Evolutionary conservation across 257 asterid genomes (phyloP).

Genomic region (Solanum megistacrolobum): DNA sequence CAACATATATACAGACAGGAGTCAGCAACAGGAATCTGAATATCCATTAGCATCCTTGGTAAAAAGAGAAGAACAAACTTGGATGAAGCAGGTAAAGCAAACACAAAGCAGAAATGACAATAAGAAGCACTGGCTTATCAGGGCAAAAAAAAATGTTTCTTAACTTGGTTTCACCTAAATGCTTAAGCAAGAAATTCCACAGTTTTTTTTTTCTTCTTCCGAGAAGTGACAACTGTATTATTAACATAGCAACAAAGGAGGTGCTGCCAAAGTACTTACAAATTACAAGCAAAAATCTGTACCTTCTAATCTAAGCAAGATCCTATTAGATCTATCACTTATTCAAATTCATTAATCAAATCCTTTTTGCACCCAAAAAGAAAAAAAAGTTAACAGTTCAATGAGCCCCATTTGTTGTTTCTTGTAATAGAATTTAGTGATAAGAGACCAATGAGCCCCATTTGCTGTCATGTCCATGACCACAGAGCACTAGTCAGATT

Average conservation of each 20-base stretch:
- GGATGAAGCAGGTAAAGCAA: background rate
- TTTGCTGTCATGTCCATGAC: background rate
- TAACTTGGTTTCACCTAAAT: background rate
- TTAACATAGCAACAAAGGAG: background rate
- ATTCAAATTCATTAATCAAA: background rate
- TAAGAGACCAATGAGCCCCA: background rate
- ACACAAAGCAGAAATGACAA: conserved; percentile 3
- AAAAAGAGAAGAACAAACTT: background rate
- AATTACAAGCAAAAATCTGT: background rate
- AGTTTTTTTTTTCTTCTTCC: background rate
- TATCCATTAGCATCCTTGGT: background rate
- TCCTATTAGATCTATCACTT: background rate
- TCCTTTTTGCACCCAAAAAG: background rate
- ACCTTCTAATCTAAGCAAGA: background rate
- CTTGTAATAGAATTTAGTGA: background rate
- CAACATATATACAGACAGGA: conserved; percentile 1
- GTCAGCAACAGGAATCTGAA: background rate
- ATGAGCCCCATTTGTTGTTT: no score
- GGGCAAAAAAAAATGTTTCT: background rate
- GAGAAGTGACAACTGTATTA: background rate
- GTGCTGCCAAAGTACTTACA: background rate
- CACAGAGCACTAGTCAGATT: background rate
- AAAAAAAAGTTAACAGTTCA: background rate
- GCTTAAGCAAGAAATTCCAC: background rate
- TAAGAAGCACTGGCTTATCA: conserved; percentile 5